Base-by-base conservation (phyloP, 495 filamentous ascomycete species). In the Jackrogersella minutella region DNA sequence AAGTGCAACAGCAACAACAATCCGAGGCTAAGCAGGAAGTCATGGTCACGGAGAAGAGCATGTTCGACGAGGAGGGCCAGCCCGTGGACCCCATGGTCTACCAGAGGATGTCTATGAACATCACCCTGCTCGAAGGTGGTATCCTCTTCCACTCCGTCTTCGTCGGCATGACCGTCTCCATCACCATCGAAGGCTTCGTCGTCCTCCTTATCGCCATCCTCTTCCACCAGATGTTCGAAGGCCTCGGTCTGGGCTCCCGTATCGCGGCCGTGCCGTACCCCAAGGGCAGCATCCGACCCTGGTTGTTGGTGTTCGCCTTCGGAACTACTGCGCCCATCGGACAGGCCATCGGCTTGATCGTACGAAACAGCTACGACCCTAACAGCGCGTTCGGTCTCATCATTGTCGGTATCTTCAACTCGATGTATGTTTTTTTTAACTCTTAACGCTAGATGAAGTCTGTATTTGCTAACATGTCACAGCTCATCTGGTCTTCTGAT, bases 201-300 rank as follows among this genome's bases (percentile, higher is more conserved):
- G 80, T 90, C 9, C 82, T 93, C 5, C 82, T 91, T 1, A 78
- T 90, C 19, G 88, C 88, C 54, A 90, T 90, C 44, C 74, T 84
- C 39, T 90, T 90, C 81, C 88, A 90, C 70, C 84, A 90, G 73
- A 87, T 86, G 66, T 90, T 90, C 68, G 88, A 90, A 75, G 88
- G 88, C 47, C 84, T 90, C 14, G 88, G 87, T 21, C 82, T 90
- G 0, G 88, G 88, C 14, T 82, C 83, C 9, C 87, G 88, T 58
- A 87, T 87, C 49, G 85, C 86, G 5, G 81, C 79, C 3, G 80
- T 87, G 8, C 79, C 81, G 2, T 85, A 81, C 46, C 77, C 74
- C 39, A 76, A 78, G 55, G 74, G 75, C 58, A 83, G 80, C 61
- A 62, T 78, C 51, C 78, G 85, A 33, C 87, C 87, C 5, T 89